Conservation (phyloP, 495 filamentous ascomycete species). For the Jackrogersella multiformis region DNA sequence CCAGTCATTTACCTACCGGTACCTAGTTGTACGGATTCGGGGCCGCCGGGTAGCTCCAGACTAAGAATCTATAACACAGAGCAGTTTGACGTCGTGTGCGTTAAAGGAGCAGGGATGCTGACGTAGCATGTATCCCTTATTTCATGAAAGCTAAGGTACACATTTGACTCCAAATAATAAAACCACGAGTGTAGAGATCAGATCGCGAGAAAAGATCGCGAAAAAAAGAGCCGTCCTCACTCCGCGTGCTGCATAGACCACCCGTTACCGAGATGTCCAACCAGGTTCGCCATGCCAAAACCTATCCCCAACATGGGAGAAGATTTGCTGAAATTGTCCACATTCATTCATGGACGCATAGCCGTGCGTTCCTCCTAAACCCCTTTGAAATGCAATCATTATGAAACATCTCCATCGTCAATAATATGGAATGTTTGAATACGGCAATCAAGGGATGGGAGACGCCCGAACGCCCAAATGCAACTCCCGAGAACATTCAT, state of each 20-base stretch:
- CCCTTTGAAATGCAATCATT: background rate
- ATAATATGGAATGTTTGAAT: background rate
- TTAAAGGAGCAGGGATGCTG: conserved; percentile 3
- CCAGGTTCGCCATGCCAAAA: conserved; percentile 31
- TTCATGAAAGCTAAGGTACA: conserved; percentile 21
- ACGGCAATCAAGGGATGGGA: conserved; percentile 1
- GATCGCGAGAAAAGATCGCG: conserved; percentile 7
- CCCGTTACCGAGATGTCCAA: conserved; percentile 35
- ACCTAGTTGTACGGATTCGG: too few species aligned
- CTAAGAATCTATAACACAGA: too few species aligned
- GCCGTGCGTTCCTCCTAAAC: background rate
- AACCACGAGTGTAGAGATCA: conserved; percentile 29
- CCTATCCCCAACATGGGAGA: conserved; percentile 41
- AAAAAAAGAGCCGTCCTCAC: conserved; percentile 22
- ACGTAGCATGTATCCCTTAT: background rate
- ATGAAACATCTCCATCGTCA: conserved; percentile 12
- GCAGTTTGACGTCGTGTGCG: background rate
- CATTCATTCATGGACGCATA: conserved; percentile 41
- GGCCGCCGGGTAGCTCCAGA: too few species aligned
- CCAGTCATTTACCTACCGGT: too few species aligned
- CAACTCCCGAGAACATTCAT: background rate
- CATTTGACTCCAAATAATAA: conserved; percentile 22
- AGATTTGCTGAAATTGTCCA: conserved; percentile 35
- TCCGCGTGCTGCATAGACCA: conserved; percentile 19
- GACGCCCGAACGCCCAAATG: background rate